Conservation (phyloP, 306 rosid genomes). For the Canavalia ensiformis region DNA sequence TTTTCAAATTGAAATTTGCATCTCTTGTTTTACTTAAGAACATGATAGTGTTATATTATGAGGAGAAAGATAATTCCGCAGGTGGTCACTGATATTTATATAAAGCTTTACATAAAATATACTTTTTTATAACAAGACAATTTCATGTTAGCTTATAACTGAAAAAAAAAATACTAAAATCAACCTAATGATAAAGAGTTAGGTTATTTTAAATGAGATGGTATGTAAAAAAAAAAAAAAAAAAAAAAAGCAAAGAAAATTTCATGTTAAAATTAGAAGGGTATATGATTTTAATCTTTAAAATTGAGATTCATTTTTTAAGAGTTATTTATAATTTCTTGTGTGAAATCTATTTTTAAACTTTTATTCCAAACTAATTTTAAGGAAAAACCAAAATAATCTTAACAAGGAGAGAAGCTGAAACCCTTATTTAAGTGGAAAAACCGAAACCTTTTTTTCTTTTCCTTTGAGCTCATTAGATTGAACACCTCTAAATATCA, state of each 20-base stretch:
- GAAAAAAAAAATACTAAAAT: too few species aligned
- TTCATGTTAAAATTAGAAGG: neutral
- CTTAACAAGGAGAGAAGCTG: neutral
- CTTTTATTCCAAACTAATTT: neutral
- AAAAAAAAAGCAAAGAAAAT: neutral
- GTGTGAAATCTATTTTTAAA: neutral
- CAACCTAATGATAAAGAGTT: too few species aligned
- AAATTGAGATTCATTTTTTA: neutral
- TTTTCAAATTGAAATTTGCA: neutral
- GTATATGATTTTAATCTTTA: neutral
- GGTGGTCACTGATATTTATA: neutral
- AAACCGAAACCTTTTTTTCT: neutral
- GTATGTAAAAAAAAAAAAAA: too few species aligned
- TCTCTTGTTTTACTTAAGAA: neutral
- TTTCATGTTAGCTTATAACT: too few species aligned
- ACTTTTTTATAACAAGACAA: too few species aligned
- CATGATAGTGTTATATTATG: neutral
- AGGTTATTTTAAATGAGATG: too few species aligned
- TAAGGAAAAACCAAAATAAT: neutral
- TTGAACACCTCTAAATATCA: constrained; percentile 12
- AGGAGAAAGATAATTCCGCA: neutral
- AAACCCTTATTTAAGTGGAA: neutral
- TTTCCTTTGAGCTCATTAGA: neutral
- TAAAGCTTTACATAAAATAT: neutral
- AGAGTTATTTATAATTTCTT: neutral